Base-by-base conservation (phyloP, 495 filamentous ascomycete genomes). In the Tuber magnatum region DNA sequence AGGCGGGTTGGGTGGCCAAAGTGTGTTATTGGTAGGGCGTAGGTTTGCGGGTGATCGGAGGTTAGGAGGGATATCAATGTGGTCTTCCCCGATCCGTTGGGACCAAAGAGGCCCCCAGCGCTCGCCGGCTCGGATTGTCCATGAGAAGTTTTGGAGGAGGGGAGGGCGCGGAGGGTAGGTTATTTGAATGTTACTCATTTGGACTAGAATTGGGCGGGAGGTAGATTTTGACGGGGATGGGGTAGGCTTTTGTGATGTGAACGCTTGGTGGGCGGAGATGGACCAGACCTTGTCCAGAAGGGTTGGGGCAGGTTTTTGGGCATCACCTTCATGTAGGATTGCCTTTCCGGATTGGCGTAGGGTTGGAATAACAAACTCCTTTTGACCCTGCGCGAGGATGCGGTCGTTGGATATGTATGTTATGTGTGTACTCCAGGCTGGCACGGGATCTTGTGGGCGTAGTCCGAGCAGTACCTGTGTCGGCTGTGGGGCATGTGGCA, bases 1-100 rank as follows among this genome's bases (percentile, higher is more conserved):
- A 97, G 87, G 14, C 95, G 88, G 68, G 90, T 90, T 18, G 40
- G 39, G 38, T 90, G 90, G 3, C 93, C 92, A 77, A 99, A 97
- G 51, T 97, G 85, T 76, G 88, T 89, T 71, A 99, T 91, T 24
- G 94, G 94, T 39, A 92, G 88, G 4, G 93, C 93, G 83, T 98
- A 99, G 2, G 94, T 88, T 83, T 97, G 94, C 0, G 95, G 95
- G 77, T 99, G 95, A 81, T 99, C 95, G 5, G 94, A 97, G 48
- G 92, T 95, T 77, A 99, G 91, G 22, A 99, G 86, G 3, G 94
- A 95, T 24, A 97, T 87, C 71, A 99, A 86, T 0, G 95, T 99
- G 0, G 95, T 98, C 84, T 99, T 99, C 14, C 92, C 92, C 20
- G 90, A 92, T 32, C 91, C 95, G 80, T 98, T 97, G 22, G 94